Evolutionary conservation across 768 basidiomycete genomes (phyloP).

Genomic region (Rhodosporidiobolus odoratus): DNA sequence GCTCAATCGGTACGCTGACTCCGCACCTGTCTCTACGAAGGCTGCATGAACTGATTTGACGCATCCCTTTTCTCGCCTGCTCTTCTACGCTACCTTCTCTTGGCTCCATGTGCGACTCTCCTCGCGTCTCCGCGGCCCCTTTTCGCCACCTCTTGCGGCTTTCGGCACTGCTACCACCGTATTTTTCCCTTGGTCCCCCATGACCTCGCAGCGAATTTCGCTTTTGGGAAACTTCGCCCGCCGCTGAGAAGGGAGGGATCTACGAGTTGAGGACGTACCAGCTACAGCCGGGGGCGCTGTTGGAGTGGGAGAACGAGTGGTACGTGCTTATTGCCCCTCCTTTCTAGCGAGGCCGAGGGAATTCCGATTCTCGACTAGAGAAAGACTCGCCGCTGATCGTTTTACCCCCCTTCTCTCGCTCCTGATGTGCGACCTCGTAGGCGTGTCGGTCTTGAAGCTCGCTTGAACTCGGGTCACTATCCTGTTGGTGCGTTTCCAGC

Average conservation of each 20-base stretch:
- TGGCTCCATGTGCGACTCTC: slow-evolving; percentile 38
- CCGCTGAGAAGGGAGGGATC: slow-evolving; percentile 71
- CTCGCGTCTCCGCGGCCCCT: too few relatives aligned
- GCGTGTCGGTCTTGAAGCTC: slow-evolving; percentile 90
- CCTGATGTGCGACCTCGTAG: slow-evolving; percentile 48
- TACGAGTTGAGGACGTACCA: slow-evolving; percentile 87
- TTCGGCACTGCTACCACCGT: too few relatives aligned
- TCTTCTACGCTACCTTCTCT: background rate
- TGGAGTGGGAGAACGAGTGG: slow-evolving; percentile 96
- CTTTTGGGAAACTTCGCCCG: slow-evolving; percentile 86
- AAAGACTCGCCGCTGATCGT: too few relatives aligned
- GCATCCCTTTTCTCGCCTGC: background rate
- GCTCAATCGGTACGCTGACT: too few relatives aligned
- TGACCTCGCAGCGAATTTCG: too few relatives aligned
- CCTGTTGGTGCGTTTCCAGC: slow-evolving; percentile 76
- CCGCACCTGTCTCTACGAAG: too few relatives aligned
- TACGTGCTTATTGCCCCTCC: slow-evolving; percentile 42
- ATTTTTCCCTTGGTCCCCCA: too few relatives aligned
- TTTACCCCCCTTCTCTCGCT: background rate
- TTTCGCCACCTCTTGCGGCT: too few relatives aligned
- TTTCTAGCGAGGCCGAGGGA: background rate
- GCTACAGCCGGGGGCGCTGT: slow-evolving; percentile 72
- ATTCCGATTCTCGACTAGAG: too few relatives aligned
- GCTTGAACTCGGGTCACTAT: slow-evolving; percentile 67
- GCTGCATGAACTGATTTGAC: slow-evolving; percentile 50